phyloP scores from a whole-genome alignment of 352 stramenopile genomes.

The Phytophthora cajani region DNA sequence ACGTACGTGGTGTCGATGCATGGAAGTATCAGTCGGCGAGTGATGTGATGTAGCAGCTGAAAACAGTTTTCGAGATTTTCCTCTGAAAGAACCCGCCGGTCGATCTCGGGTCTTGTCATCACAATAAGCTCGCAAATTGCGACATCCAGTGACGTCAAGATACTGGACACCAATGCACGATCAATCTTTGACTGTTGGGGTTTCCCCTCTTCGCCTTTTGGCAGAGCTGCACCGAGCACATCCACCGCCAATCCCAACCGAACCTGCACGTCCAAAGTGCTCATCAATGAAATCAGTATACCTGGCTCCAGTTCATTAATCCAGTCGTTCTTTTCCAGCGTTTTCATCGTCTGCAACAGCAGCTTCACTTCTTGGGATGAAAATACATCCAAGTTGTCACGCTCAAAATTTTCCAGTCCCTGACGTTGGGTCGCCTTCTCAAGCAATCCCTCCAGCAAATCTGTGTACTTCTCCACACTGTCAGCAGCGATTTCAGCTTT shows the following conservation, averaged over 20 bases:
- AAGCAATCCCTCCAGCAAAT: slow-evolving; percentile 53
- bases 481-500: slow-evolving; percentile 61
- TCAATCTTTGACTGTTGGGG: slow-evolving; percentile 13
- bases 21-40: slow-evolving; percentile 67
- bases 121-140: slow-evolving; percentile 78
- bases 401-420: slow-evolving; percentile 36
- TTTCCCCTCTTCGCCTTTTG: slow-evolving; percentile 8
- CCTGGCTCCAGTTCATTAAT: slow-evolving; percentile 63
- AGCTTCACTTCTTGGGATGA: slow-evolving; percentile 59
- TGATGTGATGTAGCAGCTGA: slow-evolving; percentile 62
- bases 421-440: slow-evolving; percentile 44
- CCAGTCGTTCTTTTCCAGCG: slow-evolving; percentile 70
- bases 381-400: slow-evolving; percentile 52
- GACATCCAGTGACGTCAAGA: slow-evolving; percentile 60
- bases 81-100: slow-evolving; percentile 77
- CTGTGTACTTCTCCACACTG: slow-evolving; percentile 73
- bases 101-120: slow-evolving; percentile 72
- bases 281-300: slow-evolving; percentile 65
- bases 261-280: slow-evolving; percentile 66
- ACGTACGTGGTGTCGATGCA: slow-evolving; percentile 69
- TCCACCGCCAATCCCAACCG: slow-evolving; percentile 69
- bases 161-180: slow-evolving; percentile 18
- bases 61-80: slow-evolving; percentile 87
- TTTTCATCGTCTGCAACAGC: slow-evolving; percentile 69
- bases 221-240: slow-evolving; percentile 57